Conservation (phyloP, 345 rosid species). For the Pistacia atlantica region DNA sequence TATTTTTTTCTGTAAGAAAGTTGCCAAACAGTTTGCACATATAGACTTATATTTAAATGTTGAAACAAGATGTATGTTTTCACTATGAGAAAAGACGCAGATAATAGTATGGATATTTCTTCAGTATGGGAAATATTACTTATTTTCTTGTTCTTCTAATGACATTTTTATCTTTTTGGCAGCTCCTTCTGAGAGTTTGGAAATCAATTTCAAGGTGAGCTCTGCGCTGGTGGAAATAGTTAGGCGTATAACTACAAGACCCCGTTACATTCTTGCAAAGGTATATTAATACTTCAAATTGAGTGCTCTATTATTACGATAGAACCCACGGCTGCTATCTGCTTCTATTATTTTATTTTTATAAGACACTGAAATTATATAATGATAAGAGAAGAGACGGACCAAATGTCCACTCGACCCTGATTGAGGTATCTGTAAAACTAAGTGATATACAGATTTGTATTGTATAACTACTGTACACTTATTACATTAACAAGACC, state of each 20-base stretch:
- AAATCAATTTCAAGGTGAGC: conserved; percentile 94
- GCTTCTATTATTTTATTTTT: too few relatives aligned
- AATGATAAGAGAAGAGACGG: too few relatives aligned
- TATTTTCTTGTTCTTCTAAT: not conserved
- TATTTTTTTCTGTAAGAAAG: not conserved
- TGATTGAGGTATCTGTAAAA: too few relatives aligned
- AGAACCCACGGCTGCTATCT: not conserved
- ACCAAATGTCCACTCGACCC: too few relatives aligned
- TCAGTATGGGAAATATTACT: not conserved
- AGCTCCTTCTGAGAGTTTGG: conserved; percentile 93
- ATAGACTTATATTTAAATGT: not conserved
- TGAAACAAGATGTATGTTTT: not conserved
- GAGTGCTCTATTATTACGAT: not conserved
- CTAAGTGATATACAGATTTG: too few relatives aligned
- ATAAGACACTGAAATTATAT: too few relatives aligned
- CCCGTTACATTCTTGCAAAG: conserved; percentile 98
- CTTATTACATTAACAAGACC: too few relatives aligned
- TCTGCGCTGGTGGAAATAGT: conserved; percentile 95
- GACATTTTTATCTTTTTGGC: conserved; percentile 29
- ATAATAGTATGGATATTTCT: not conserved
- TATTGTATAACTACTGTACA: too few relatives aligned
- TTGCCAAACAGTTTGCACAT: not conserved
- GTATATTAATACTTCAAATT: conserved; percentile 34
- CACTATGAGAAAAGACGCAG: not conserved
- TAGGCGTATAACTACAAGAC: conserved; percentile 70